phyloP scores from a whole-genome alignment of 495 filamentous ascomycete species.

The Talaromyces wortmannii region DNA sequence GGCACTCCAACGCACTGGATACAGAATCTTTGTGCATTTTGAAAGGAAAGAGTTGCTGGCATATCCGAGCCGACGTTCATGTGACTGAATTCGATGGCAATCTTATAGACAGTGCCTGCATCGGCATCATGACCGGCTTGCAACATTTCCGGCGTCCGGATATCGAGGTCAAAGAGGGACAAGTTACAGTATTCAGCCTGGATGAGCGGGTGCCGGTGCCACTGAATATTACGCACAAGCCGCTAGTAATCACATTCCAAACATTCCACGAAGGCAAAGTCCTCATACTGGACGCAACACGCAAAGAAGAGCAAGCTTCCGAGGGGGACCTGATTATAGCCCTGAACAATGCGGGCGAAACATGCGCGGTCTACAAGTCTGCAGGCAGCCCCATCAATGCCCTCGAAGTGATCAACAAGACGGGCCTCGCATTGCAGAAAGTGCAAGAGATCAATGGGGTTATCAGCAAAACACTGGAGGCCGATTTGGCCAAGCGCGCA shows the following conservation, averaged over 20 bases:
- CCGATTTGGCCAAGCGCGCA: conserved; percentile 69
- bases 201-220: conserved; percentile 87
- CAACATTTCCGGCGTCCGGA: conserved; percentile 87
- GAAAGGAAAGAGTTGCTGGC: conserved; percentile 85
- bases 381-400: conserved; percentile 78
- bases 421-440: conserved; percentile 62
- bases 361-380: conserved; percentile 85
- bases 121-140: conserved; percentile 79
- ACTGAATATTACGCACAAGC: conserved; percentile 81
- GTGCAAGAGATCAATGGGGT: conserved; percentile 69
- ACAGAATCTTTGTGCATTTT: conserved; percentile 93
- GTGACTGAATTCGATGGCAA: conserved; percentile 84
- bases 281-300: conserved; percentile 68
- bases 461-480: conserved; percentile 64
- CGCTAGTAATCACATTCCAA: conserved; percentile 79
- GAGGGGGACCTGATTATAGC: conserved; percentile 80
- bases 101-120: conserved; percentile 76
- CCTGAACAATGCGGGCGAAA: conserved; percentile 82
- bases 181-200: conserved; percentile 70
- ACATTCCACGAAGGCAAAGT: conserved; percentile 65
- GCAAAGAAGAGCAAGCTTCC: conserved; percentile 78
- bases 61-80: conserved; percentile 81
- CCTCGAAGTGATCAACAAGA: conserved; percentile 62
- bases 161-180: conserved; percentile 73
- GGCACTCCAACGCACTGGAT: conserved; percentile 83